phyloP scores from a whole-genome alignment of 306 rosid species.

The Citrullus mucosospermus region DNA sequence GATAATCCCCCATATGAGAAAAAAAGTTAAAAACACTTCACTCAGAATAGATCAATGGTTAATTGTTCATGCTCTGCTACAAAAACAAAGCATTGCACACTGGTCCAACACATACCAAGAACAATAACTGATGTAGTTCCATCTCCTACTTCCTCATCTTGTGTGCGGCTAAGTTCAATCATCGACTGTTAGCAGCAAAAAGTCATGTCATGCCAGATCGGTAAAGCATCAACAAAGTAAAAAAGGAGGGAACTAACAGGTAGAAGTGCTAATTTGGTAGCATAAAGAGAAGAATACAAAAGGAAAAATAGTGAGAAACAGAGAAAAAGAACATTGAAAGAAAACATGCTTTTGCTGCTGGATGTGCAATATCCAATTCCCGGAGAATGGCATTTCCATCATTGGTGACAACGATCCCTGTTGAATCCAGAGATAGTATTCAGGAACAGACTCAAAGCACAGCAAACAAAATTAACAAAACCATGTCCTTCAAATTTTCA shows the following conservation, averaged over 20 bases:
- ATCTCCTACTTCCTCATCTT: constrained; percentile 97
- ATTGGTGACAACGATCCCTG: constrained; percentile 95
- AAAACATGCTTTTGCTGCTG: constrained; percentile 81
- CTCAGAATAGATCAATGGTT: background rate
- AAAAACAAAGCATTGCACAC: background rate
- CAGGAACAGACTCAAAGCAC: background rate
- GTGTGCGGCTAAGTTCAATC: constrained; percentile 95
- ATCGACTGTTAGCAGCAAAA: constrained; percentile 44
- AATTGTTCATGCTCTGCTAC: background rate
- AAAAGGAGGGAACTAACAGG: background rate
- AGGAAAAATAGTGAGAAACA: background rate
- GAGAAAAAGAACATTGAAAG: background rate
- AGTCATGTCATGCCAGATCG: constrained; percentile 1
- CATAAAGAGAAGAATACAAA: background rate
- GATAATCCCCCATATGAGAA: background rate
- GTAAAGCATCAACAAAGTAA: background rate
- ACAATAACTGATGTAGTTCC: constrained; percentile 96
- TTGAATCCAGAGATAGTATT: background rate
- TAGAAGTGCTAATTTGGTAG: background rate
- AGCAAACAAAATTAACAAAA: background rate
- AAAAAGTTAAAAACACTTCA: background rate
- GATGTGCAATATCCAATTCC: constrained; percentile 89
- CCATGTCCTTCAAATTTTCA: background rate
- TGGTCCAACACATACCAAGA: constrained; percentile 49
- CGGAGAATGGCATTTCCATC: constrained; percentile 97